Evolutionary conservation across 2,329 filamentous ascomycete species (phyloP).

Genomic region (Pseudocercospora fijiensis): DNA sequence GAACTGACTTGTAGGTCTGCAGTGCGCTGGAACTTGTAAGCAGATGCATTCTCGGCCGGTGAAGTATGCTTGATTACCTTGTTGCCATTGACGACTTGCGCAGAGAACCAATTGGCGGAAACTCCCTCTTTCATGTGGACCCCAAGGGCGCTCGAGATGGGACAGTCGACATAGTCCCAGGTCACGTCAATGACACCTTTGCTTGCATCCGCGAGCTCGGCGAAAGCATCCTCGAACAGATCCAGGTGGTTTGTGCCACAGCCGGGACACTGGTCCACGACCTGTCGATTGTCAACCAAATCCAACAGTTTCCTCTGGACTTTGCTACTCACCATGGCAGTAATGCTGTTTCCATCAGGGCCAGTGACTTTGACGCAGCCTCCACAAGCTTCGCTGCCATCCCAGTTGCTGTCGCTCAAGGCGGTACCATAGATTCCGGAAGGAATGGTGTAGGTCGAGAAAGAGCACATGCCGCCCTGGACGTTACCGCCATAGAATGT

Average conservation of each 20-base stretch:
- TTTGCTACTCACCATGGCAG: conserved; percentile 56
- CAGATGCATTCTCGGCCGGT: neutral
- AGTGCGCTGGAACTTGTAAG: conserved; percentile 18
- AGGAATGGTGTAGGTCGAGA: conserved; percentile 62
- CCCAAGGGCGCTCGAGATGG: conserved; percentile 51
- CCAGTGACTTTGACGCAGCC: conserved; percentile 61
- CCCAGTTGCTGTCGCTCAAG: conserved; percentile 60
- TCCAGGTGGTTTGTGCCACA: conserved; percentile 57
- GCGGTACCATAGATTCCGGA: conserved; percentile 61
- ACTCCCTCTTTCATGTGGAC: conserved; percentile 57
- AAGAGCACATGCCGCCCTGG: conserved; percentile 62
- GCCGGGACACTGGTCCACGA: conserved; percentile 59
- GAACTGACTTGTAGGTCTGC: conserved; percentile 24
- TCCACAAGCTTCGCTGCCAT: conserved; percentile 58
- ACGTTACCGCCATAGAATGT: conserved; percentile 34
- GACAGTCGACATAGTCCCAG: conserved; percentile 54
- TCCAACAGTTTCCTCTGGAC: conserved; percentile 17
- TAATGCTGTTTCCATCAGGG: conserved; percentile 54
- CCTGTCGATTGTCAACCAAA: conserved; percentile 36
- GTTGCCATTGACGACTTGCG: conserved; percentile 66
- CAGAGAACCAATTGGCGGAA: conserved; percentile 57
- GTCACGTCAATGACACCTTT: conserved; percentile 52
- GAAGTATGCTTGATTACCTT: conserved; percentile 15
- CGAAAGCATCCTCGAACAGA: conserved; percentile 55
- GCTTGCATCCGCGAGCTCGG: conserved; percentile 46